These are phyloP conservation scores for Elaeagnus macrophylla DNA, from an alignment of 306 rosid genomes.

Conservation along the genomic window DNA sequence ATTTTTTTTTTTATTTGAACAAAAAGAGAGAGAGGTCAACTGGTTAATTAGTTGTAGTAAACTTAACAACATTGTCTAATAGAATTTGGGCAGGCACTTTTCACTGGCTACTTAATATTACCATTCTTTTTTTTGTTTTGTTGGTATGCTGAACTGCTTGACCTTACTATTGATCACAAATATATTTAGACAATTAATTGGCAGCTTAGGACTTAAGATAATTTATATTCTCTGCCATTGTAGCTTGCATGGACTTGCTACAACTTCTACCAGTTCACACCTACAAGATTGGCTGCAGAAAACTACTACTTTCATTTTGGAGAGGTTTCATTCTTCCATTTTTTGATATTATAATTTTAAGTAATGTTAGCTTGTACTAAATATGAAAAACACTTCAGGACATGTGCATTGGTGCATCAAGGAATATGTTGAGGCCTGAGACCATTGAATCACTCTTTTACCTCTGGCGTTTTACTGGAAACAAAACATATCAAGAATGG, in stretches of 20 bases:
- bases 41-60: no score
- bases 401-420: conserved; percentile 58
- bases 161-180: no score
- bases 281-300: conserved; percentile 71
- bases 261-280: conserved; percentile 66
- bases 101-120: no score
- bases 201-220: no score
- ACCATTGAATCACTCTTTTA: conserved; percentile 67
- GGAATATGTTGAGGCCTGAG: conserved; percentile 78
- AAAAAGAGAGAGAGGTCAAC: no score
- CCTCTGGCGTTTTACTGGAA: conserved; percentile 70
- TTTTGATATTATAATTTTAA: conserved; percentile 1
- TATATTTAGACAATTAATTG: no score
- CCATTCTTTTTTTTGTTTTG: no score
- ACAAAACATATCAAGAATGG: conserved; percentile 74
- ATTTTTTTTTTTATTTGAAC: no score
- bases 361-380: conserved; percentile 10
- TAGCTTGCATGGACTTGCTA: conserved; percentile 85
- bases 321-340: conserved; percentile 30
- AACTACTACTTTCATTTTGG: conserved; percentile 52
- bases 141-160: no score
- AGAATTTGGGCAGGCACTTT: no score
- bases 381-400: conserved; percentile 31
- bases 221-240: no score
- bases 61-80: no score